Conservation (phyloP, 192 early-diverging fungal genomes). For the Backusella tarrabulga region DNA sequence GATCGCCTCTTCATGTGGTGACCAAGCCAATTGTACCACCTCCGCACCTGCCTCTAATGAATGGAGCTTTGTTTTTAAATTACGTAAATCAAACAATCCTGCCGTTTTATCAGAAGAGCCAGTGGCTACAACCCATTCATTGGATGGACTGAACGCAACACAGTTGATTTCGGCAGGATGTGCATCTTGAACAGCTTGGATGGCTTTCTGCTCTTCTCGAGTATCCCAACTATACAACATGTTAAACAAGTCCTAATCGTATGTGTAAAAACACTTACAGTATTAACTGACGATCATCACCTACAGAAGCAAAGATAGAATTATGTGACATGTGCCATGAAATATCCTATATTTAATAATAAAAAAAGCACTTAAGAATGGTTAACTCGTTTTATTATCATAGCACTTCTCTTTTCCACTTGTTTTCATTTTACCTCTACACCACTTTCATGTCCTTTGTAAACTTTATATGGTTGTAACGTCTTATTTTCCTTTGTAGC, state of each 20-base stretch:
- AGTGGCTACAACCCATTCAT: slow-evolving; percentile 88
- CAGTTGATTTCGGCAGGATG: slow-evolving; percentile 93
- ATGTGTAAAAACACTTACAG: slow-evolving; percentile 58
- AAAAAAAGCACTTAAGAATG: neutral
- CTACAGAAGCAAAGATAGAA: slow-evolving; percentile 93
- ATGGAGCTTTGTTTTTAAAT: slow-evolving; percentile 82
- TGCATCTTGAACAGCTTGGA: slow-evolving; percentile 67
- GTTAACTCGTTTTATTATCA: neutral
- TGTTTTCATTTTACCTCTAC: slow-evolving; percentile 67
- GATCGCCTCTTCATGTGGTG: slow-evolving; percentile 88
- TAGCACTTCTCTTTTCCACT: neutral
- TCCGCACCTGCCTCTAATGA: slow-evolving; percentile 82
- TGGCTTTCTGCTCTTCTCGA: slow-evolving; percentile 68
- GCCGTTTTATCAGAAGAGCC: slow-evolving; percentile 94
- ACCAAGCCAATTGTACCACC: slow-evolving; percentile 91
- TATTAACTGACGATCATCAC: slow-evolving; percentile 90
- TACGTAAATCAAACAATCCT: slow-evolving; percentile 95
- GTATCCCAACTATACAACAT: slow-evolving; percentile 84
- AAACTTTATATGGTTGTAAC: slow-evolving; percentile 78
- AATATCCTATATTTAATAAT: slow-evolving; percentile 64
- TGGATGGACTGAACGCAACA: slow-evolving; percentile 90
- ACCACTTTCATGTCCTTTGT: slow-evolving; percentile 83
- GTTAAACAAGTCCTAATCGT: neutral
- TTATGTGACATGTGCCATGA: slow-evolving; percentile 87
- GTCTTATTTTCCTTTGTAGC: slow-evolving; percentile 71